Percentiles rank a stretch among this genome's conserved stretches.
Conservation (phyloP, 805 yeast species). For the Suhomyces sp. region DNA sequence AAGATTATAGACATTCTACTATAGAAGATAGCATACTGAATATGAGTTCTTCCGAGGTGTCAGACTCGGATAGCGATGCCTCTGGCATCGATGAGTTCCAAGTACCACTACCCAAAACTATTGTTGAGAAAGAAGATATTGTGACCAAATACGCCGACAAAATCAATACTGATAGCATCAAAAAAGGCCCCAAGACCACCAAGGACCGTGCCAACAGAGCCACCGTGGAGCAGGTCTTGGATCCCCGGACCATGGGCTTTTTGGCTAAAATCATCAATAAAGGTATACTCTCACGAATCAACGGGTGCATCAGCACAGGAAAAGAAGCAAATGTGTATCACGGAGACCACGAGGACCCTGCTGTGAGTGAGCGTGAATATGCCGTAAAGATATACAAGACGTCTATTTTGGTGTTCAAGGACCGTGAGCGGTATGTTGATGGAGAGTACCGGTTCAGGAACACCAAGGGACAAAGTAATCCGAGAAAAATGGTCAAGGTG, state of each 20-base stretch:
- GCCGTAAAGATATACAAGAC: conserved; percentile 97
- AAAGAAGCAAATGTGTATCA: conserved; percentile 97
- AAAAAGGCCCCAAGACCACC: conserved; percentile 55
- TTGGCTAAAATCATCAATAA: conserved; percentile 76
- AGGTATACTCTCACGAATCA: conserved; percentile 79
- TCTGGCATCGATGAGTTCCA: background rate
- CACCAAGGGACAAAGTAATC: conserved; percentile 81
- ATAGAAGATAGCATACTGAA: too few species aligned
- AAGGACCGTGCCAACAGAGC: conserved; percentile 92
- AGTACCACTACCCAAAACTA: conserved; percentile 16
- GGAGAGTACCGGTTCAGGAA: conserved; percentile 94
- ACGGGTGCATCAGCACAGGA: conserved; percentile 95
- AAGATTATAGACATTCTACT: too few species aligned
- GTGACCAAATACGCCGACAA: conserved; percentile 61
- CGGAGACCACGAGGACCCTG: conserved; percentile 58
- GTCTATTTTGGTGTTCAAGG: conserved; percentile 94
- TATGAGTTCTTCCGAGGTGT: background rate
- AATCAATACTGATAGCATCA: conserved; percentile 61
- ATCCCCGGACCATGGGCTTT: conserved; percentile 87
- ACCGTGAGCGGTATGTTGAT: conserved; percentile 91
- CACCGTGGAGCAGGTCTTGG: conserved; percentile 94
- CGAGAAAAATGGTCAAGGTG: conserved; percentile 93
- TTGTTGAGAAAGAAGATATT: conserved; percentile 43
- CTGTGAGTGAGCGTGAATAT: conserved; percentile 45
- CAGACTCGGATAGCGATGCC: background rate